A percentile compares a stretch with the other conserved stretches of the same genome.
Evolutionary conservation across 75 land plant species (phyloP).

Genomic region (Ceratopteris richardii): DNA sequence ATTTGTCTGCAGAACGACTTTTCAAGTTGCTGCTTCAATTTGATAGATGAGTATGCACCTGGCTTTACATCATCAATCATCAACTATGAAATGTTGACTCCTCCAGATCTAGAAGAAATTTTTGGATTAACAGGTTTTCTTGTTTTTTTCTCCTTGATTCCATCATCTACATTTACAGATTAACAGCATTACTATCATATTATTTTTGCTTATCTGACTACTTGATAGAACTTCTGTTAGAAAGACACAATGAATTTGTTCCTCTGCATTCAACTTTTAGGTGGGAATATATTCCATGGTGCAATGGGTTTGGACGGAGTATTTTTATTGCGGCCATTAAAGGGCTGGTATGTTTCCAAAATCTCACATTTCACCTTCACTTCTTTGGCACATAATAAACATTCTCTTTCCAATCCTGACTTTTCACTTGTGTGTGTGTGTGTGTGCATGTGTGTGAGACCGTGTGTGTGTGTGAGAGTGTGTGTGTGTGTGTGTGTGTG

Average conservation of each 20-base stretch:
- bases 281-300: conserved; percentile 98
- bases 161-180: conserved; percentile 2
- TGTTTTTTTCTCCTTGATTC: conserved; percentile 4
- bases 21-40: conserved; percentile 66
- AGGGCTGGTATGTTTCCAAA: conserved; percentile 72
- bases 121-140: conserved; percentile 78
- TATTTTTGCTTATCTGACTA: too few species aligned
- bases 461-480: too few species aligned
- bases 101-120: conserved; percentile 86
- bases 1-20: conserved; percentile 74
- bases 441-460: too few species aligned
- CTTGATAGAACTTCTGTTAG: neutral
- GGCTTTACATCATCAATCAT: conserved; percentile 91
- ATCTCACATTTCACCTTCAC: too few species aligned
- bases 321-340: conserved; percentile 86
- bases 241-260: neutral
- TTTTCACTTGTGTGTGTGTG: neutral
- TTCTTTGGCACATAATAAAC: neutral
- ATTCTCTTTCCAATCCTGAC: too few species aligned
- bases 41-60: conserved; percentile 99
- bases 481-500: too few species aligned
- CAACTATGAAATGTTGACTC: conserved; percentile 94
- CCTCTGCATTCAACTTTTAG: conserved; percentile 40
- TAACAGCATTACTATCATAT: neutral
- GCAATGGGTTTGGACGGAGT: conserved; percentile 93